These are phyloP conservation scores for Nemophila menziesii DNA, from an alignment of 257 asterid genomes.

Conservation along the genomic window DNA sequence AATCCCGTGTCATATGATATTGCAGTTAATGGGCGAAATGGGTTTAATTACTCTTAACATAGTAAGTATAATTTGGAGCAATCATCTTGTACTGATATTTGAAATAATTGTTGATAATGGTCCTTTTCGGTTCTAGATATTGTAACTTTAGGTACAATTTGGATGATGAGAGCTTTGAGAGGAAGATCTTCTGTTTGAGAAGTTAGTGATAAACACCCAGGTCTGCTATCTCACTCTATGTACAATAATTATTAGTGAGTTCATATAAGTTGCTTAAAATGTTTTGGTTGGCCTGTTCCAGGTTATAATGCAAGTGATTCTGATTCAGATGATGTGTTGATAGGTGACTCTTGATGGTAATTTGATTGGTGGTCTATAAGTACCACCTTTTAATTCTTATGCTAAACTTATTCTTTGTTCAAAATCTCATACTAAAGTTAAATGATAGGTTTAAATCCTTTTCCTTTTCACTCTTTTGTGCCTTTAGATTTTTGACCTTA, in stretches of 20 bases:
- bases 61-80: too few relatives aligned
- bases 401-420: neutral
- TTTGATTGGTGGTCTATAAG: too few relatives aligned
- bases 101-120: too few relatives aligned
- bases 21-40: too few relatives aligned
- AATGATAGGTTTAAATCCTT: neutral
- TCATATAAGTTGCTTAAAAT: neutral
- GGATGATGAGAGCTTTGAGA: constrained; percentile 60
- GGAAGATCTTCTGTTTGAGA: constrained; percentile 60
- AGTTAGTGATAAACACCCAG: constrained; percentile 70
- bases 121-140: too few relatives aligned
- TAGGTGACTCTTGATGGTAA: constrained; percentile 27
- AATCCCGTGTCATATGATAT: too few relatives aligned
- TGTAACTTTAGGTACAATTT: constrained; percentile 33
- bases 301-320: constrained; percentile 83
- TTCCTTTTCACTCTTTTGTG: neutral
- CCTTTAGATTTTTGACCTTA: neutral
- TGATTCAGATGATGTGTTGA: constrained; percentile 48
- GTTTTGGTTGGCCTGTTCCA: constrained; percentile 11
- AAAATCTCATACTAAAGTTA: neutral
- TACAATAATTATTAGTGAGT: too few relatives aligned
- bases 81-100: too few relatives aligned
- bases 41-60: too few relatives aligned
- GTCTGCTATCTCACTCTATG: constrained; percentile 18
- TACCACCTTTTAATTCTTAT: too few relatives aligned